Conservation (phyloP, 192 early-diverging fungal species). For the Coemansia biformis region DNA sequence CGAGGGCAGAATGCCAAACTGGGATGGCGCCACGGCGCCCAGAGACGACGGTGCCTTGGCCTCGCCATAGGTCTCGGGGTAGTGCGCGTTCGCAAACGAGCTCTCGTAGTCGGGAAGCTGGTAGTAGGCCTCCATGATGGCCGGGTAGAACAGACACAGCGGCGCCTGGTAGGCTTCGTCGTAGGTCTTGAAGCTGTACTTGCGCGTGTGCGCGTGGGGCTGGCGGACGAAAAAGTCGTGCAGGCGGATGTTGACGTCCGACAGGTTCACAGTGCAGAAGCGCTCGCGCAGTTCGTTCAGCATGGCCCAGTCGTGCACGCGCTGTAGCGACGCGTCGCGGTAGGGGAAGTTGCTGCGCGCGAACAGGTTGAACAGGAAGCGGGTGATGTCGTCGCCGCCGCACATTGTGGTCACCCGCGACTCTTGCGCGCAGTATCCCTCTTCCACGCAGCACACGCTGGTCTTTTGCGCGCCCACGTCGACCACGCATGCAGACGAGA, state of each 20-base stretch:
- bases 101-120: constrained; percentile 30
- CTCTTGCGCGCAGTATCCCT: constrained; percentile 69
- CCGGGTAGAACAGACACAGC: constrained; percentile 59
- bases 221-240: constrained; percentile 75
- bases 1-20: constrained; percentile 39
- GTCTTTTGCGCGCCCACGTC: constrained; percentile 91
- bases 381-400: constrained; percentile 87
- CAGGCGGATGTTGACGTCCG: constrained; percentile 76
- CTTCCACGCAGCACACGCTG: constrained; percentile 76
- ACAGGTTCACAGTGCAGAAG: constrained; percentile 78
- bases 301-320: constrained; percentile 68
- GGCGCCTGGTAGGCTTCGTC: constrained; percentile 79
- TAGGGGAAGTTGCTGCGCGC: constrained; percentile 71
- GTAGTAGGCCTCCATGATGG: constrained; percentile 33
- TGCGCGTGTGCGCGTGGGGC: constrained; percentile 60
- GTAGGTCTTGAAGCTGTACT: constrained; percentile 80
- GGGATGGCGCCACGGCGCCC: constrained; percentile 16
- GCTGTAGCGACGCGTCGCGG: constrained; percentile 54
- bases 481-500: constrained; percentile 79
- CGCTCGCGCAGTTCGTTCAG: constrained; percentile 78
- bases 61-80: constrained; percentile 11
- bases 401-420: constrained; percentile 64
- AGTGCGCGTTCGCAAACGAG: constrained; percentile 18
- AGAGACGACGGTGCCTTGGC: background rate
- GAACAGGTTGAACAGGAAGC: constrained; percentile 63